Percentiles rank a stretch among this genome's conserved stretches.
phyloP scores from a whole-genome alignment of 2,329 filamentous ascomycete genomes.

The Fusarium musae region DNA sequence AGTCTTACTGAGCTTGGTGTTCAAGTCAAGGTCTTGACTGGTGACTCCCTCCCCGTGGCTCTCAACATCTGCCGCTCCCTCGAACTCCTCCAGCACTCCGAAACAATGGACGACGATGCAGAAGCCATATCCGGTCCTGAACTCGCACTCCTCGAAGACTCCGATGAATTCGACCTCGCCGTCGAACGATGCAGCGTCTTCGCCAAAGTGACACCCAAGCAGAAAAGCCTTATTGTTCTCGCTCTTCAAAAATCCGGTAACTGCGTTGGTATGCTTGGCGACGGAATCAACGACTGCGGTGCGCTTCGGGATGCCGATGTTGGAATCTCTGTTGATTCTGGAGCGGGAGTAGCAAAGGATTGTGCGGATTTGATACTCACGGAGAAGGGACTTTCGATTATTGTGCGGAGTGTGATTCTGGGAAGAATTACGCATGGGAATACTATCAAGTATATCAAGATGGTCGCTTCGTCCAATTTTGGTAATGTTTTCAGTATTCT shows the following conservation, averaged over 20 bases:
- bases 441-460: conserved; percentile 8
- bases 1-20: neutral
- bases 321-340: conserved; percentile 5
- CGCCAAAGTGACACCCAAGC: conserved; percentile 2
- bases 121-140: neutral
- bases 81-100: neutral
- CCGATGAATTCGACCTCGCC: neutral
- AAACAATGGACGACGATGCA: neutral
- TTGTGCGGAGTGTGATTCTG: neutral
- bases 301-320: conserved; percentile 1
- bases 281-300: neutral
- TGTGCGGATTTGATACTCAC: conserved; percentile 5
- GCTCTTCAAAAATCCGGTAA: neutral
- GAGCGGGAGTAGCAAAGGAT: neutral
- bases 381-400: neutral
- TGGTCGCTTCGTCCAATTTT: conserved; percentile 3
- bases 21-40: neutral
- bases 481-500: conserved; percentile 7
- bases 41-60: neutral
- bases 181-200: neutral
- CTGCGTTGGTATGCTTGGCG: conserved; percentile 1
- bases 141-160: neutral
- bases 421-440: neutral
- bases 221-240: neutral
- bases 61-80: conserved; percentile 4